Evolutionary conservation across 305 asterid species (phyloP).

Genomic region (Ilex paraguariensis): DNA sequence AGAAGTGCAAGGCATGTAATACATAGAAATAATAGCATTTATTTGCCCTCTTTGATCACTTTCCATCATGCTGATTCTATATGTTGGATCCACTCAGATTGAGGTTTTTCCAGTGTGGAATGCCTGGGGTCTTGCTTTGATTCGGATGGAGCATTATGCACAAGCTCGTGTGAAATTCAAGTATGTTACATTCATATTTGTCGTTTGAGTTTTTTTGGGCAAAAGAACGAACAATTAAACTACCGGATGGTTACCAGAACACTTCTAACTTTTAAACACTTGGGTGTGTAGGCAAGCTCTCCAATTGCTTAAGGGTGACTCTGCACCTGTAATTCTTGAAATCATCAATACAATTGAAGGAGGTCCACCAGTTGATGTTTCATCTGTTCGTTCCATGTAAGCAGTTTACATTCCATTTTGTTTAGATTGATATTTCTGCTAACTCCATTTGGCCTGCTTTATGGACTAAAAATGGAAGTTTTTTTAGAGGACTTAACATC

Average conservation of each 20-base stretch:
- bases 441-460: too few species aligned
- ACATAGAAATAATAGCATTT: slow-evolving; percentile 2
- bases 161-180: slow-evolving; percentile 98
- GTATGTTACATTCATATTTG: slow-evolving; percentile 30
- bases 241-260: too few species aligned
- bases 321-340: slow-evolving; percentile 68
- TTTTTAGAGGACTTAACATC: neutral
- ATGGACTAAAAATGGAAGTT: neutral
- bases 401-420: slow-evolving; percentile 9
- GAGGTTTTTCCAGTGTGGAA: slow-evolving; percentile 95
- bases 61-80: neutral
- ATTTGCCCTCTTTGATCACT: neutral
- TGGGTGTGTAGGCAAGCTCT: slow-evolving; percentile 80
- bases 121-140: slow-evolving; percentile 97
- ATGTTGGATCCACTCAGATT: slow-evolving; percentile 42
- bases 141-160: slow-evolving; percentile 92
- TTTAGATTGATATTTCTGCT: too few species aligned
- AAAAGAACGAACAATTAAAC: too few species aligned
- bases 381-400: slow-evolving; percentile 97
- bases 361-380: slow-evolving; percentile 96
- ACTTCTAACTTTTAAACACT: too few species aligned
- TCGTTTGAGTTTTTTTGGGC: neutral
- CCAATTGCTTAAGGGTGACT: slow-evolving; percentile 86
- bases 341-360: slow-evolving; percentile 91
- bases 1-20: slow-evolving; percentile 85